These are phyloP conservation scores for Eutypella sp. DNA, from an alignment of 2,329 filamentous ascomycete genomes.

Conservation along the genomic window DNA sequence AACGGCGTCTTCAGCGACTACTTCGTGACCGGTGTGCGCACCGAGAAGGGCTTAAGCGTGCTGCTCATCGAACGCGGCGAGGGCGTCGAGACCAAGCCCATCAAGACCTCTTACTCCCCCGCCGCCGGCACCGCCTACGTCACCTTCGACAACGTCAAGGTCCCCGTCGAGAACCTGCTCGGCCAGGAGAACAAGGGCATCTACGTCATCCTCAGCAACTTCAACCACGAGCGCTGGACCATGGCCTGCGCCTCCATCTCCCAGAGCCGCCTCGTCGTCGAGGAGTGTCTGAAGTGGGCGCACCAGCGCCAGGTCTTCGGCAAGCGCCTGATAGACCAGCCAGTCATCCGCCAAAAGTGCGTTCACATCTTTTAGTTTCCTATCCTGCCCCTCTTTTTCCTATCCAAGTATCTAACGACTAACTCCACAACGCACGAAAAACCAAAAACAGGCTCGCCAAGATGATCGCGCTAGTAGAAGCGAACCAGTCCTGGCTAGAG, in stretches of 20 bases:
- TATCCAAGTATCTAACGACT: background rate
- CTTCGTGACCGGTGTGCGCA: constrained; percentile 76
- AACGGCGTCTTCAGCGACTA: constrained; percentile 78
- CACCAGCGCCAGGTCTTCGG: constrained; percentile 82
- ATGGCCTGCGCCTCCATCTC: constrained; percentile 66
- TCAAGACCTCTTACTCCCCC: constrained; percentile 78
- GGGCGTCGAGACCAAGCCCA: constrained; percentile 69
- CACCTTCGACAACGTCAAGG: constrained; percentile 82
- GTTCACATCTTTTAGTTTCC: constrained; percentile 14
- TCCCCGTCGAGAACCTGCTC: constrained; percentile 71
- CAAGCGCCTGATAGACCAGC: constrained; percentile 77
- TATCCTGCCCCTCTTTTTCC: background rate
- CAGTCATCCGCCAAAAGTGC: constrained; percentile 76
- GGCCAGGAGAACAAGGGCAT: constrained; percentile 85
- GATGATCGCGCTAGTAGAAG: constrained; percentile 78
- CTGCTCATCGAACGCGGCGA: constrained; percentile 70
- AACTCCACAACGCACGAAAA: constrained; percentile 5
- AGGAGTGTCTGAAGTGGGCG: constrained; percentile 84
- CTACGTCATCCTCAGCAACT: constrained; percentile 77
- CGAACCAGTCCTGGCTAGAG: constrained; percentile 83
- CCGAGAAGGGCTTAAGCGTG: constrained; percentile 73
- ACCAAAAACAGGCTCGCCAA: constrained; percentile 59
- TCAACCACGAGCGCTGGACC: constrained; percentile 81
- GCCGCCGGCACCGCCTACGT: constrained; percentile 74
- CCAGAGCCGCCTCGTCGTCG: constrained; percentile 63